A percentile compares a stretch with the other conserved stretches of the same genome.
Evolutionary conservation across 768 basidiomycete species (phyloP).

Genomic region (Collybiopsis luxurians): DNA sequence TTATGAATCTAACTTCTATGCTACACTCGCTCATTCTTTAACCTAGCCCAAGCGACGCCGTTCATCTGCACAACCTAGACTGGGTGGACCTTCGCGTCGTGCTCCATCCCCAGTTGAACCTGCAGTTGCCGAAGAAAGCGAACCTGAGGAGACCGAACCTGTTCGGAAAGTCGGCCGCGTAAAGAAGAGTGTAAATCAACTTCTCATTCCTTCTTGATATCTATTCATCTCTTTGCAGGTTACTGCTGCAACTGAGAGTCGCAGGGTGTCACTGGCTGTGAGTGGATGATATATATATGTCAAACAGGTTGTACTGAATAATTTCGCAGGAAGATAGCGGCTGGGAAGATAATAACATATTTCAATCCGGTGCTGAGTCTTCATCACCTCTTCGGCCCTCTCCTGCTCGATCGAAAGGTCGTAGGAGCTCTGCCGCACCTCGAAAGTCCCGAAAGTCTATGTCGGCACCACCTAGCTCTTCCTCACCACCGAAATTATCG

Average conservation of each 20-base stretch:
- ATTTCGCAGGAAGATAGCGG: constrained; percentile 61
- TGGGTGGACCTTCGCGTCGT: constrained; percentile 44
- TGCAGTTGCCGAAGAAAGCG: constrained; percentile 67
- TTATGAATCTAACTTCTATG: constrained; percentile 10
- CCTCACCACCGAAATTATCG: constrained; percentile 33
- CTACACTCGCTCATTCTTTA: constrained; percentile 10
- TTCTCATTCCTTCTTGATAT: not conserved
- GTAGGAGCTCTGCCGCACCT: constrained; percentile 34
- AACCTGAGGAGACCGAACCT: constrained; percentile 54
- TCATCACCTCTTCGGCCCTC: constrained; percentile 72
- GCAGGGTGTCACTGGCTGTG: constrained; percentile 52
- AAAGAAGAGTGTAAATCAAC: constrained; percentile 51
- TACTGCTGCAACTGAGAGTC: constrained; percentile 48
- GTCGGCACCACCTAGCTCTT: constrained; percentile 65
- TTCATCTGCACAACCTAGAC: constrained; percentile 72
- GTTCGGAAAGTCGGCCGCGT: constrained; percentile 58
- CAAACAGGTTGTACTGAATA: constrained; percentile 1
- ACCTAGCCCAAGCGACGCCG: constrained; percentile 68
- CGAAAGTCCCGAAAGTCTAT: constrained; percentile 66
- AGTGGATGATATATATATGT: constrained; percentile 14
- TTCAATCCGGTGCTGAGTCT: constrained; percentile 89
- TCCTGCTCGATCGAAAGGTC: constrained; percentile 43
- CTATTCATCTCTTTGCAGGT: constrained; percentile 26
- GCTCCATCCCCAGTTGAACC: constrained; percentile 38
- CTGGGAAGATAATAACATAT: constrained; percentile 90